Conservation (phyloP, 176 grass and related monocot species). For the Thinopyrum elongatum region DNA sequence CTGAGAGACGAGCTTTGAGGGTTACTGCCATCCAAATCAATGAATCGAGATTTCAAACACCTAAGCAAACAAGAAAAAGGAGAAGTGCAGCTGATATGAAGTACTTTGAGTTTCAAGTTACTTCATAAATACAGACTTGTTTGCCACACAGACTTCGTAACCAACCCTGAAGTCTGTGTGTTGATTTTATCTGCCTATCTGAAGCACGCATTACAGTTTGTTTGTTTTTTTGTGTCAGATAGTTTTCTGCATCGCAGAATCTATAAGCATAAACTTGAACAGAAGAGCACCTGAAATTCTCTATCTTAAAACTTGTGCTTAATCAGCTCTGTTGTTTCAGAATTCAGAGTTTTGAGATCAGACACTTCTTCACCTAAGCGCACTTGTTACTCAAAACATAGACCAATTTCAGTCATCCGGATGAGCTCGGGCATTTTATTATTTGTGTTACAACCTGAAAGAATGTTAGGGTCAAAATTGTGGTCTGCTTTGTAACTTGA, state of each 20-base stretch:
- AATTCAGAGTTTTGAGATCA: neutral
- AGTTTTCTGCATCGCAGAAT: neutral
- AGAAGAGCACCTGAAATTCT: neutral
- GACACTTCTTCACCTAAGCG: neutral
- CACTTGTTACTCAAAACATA: neutral
- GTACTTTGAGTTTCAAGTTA: no score
- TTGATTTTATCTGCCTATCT: neutral
- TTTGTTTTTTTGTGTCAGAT: neutral
- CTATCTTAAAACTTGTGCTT: neutral
- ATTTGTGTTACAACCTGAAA: neutral
- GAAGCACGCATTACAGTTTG: neutral
- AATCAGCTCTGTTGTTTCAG: neutral
- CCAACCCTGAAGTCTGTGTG: neutral
- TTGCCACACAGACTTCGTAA: neutral
- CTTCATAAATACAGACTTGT: neutral
- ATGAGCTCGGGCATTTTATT: constrained; percentile 9
- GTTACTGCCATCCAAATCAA: neutral
- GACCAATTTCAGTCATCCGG: neutral
- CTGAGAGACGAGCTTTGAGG: neutral
- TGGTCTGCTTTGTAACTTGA: constrained; percentile 3
- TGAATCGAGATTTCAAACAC: neutral
- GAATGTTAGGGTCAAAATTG: neutral
- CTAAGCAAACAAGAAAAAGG: neutral
- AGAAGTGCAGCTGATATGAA: neutral
- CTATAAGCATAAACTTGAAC: neutral